Base-by-base conservation (phyloP, 2,329 filamentous ascomycete genomes). In the Diaporthe nobilis region DNA sequence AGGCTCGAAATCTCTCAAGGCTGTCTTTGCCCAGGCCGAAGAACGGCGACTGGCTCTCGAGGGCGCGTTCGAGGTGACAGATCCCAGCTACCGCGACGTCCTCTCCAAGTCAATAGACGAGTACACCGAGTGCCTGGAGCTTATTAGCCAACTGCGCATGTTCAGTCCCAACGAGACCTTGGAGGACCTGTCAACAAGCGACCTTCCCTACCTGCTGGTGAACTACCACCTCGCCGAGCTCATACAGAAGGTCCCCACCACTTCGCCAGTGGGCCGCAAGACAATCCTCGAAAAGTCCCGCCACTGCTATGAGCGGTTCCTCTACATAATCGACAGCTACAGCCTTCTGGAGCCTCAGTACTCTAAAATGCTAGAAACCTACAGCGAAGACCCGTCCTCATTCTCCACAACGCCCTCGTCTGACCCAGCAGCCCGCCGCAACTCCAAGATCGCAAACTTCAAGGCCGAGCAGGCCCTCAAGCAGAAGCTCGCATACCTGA, bases 101-200 rank as follows among this genome's bases (percentile, higher is more conserved):
- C 89, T 98, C 79, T 87, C 87, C 76, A 85, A 88, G 53, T 91
- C 94, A 55, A 91, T 98, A 79, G 85, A 90, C 78, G 90, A 92
- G 72, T 96, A 98, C 85, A 88, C 94, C 80, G 88, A 94, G 83
- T 96, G 94, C 83, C 88, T 93, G 75, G 87, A 90, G 76, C 90
- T 94, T 74, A 91, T 94, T 78, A 88, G 91, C 78, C 89, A 91
- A 76, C 88, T 97, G 37, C 93, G 94, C 0, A 88, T 99, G 72
- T 98, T 98, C 89, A 98, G 95, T 79, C 89, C 92, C 49, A 99
- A 99, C 84, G 97, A 99, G 84, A 90, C 91, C 0, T 85, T 96
- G 53, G 97, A 99, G 77, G 97, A 99, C 85, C 87, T 98, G 44
- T 88, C 94, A 20, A 97, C 96, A 1, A 89, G 90, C n/a, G 93